Evolutionary conservation across 2,329 filamentous ascomycete species (phyloP).

Genomic region (Didymella pinodella): DNA sequence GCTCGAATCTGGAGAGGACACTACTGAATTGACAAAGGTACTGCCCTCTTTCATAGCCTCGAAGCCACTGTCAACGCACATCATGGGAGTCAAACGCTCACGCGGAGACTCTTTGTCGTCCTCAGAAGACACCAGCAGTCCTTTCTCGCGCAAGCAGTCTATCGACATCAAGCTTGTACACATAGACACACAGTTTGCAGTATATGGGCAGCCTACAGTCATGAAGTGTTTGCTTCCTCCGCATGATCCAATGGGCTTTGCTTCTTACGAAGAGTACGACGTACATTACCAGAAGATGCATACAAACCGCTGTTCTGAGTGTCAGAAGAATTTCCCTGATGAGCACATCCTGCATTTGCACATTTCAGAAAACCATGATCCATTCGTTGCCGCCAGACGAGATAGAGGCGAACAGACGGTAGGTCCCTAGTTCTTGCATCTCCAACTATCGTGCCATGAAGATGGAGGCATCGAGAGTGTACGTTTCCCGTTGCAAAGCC

Average conservation of each 20-base stretch:
- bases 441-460: neutral
- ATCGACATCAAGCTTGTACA: constrained; percentile 58
- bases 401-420: constrained; percentile 89
- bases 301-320: constrained; percentile 84
- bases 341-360: constrained; percentile 81
- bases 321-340: constrained; percentile 86
- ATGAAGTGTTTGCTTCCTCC: constrained; percentile 87
- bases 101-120: constrained; percentile 60
- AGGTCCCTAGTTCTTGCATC: constrained; percentile 47
- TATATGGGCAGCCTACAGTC: constrained; percentile 47
- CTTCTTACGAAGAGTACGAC: constrained; percentile 82
- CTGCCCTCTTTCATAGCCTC: constrained; percentile 17
- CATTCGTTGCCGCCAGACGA: constrained; percentile 73
- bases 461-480: neutral
- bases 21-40: constrained; percentile 13
- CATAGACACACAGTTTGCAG: constrained; percentile 58
- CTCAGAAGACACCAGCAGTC: constrained; percentile 46
- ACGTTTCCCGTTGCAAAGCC: constrained; percentile 4
- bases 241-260: constrained; percentile 76
- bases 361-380: constrained; percentile 90
- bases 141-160: constrained; percentile 41
- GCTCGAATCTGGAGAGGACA: neutral
- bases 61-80: constrained; percentile 10
- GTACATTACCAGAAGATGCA: constrained; percentile 83
- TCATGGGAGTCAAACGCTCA: constrained; percentile 67